Conservation (phyloP, 2,329 filamentous ascomycete genomes). For the Lasiodiplodia gonubiensis region DNA sequence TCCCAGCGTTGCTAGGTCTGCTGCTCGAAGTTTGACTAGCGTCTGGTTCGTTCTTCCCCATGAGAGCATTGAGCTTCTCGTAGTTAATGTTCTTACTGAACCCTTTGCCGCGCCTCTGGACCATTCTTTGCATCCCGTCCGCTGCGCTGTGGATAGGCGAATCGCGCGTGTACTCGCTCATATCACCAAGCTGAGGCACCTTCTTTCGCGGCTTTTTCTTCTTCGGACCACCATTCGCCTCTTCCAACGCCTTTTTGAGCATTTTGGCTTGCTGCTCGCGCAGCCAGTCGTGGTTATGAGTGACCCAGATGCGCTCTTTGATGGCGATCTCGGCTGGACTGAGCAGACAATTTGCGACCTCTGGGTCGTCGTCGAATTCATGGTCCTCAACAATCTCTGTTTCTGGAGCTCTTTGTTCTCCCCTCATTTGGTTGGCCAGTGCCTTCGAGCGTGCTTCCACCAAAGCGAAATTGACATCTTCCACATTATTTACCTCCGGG, state of each 20-base stretch:
- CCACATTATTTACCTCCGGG: constrained; percentile 39
- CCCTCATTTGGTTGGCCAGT: constrained; percentile 38
- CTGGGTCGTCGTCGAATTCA: constrained; percentile 88
- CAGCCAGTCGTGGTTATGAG: constrained; percentile 92
- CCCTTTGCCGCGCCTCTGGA: constrained; percentile 50
- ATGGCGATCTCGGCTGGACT: constrained; percentile 74
- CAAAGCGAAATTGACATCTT: constrained; percentile 38
- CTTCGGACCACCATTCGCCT: constrained; percentile 58
- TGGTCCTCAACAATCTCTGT: constrained; percentile 71
- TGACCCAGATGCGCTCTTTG: constrained; percentile 93
- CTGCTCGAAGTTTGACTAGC: constrained; percentile 22
- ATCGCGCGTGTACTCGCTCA: constrained; percentile 42
- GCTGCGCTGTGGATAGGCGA: constrained; percentile 50
- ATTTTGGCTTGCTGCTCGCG: constrained; percentile 84
- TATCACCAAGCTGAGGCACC: constrained; percentile 45
- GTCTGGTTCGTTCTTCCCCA: constrained; percentile 15
- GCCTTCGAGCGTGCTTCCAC: constrained; percentile 39
- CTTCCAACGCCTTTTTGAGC: constrained; percentile 71
- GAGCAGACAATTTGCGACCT: constrained; percentile 81
- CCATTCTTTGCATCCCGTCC: constrained; percentile 53
- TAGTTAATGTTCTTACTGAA: constrained; percentile 56
- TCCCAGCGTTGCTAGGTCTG: constrained; percentile 20
- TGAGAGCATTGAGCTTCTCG: constrained; percentile 46
- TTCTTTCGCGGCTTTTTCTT: constrained; percentile 51
- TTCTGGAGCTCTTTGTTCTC: constrained; percentile 36